A percentile compares a stretch with the other conserved stretches of the same genome.
Evolutionary conservation across 2,329 filamentous ascomycete species (phyloP).

Genomic region (Mycosphaerelloides madeirae): DNA sequence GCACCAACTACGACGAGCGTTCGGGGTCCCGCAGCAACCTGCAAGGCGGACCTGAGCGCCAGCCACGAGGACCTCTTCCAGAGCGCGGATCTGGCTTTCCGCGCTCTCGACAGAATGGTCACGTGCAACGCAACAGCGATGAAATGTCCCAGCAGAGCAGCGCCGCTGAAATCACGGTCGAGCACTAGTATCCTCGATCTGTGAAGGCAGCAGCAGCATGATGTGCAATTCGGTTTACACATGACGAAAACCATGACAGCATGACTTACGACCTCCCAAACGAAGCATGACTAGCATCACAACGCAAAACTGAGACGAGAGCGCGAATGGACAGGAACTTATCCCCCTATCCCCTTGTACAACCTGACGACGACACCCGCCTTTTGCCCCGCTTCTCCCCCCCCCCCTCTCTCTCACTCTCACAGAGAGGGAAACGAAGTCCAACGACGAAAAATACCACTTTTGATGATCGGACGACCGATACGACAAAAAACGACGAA

Average conservation of each 20-base stretch:
- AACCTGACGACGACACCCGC: constrained; percentile 4
- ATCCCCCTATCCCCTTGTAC: constrained; percentile 3
- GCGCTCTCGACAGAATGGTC: constrained; percentile 54
- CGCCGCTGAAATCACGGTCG: constrained; percentile 60
- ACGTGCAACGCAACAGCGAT: constrained; percentile 58
- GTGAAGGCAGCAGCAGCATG: not conserved
- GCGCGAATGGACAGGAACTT: constrained; percentile 8
- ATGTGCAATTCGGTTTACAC: not conserved
- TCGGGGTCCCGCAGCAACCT: constrained; percentile 44
- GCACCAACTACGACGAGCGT: constrained; percentile 54
- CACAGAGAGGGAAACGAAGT: constrained; percentile 7
- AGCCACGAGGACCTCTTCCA: constrained; percentile 57
- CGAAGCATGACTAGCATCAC: constrained; percentile 12
- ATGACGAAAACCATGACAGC: constrained; percentile 9
- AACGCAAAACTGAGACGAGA: constrained; percentile 1
- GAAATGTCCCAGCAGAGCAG: constrained; percentile 56
- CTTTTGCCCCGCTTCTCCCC: too few species aligned
- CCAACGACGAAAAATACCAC: constrained; percentile 9
- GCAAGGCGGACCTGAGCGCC: constrained; percentile 50
- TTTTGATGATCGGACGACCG: constrained; percentile 15
- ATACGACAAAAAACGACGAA: constrained; percentile 7
- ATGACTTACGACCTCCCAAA: constrained; percentile 15
- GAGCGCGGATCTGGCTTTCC: constrained; percentile 57
- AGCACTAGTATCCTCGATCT: constrained; percentile 40
- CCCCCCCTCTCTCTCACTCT: constrained; percentile 1